Conservation (phyloP, 768 basidiomycete genomes). For the Rossbeevera mucosa region DNA sequence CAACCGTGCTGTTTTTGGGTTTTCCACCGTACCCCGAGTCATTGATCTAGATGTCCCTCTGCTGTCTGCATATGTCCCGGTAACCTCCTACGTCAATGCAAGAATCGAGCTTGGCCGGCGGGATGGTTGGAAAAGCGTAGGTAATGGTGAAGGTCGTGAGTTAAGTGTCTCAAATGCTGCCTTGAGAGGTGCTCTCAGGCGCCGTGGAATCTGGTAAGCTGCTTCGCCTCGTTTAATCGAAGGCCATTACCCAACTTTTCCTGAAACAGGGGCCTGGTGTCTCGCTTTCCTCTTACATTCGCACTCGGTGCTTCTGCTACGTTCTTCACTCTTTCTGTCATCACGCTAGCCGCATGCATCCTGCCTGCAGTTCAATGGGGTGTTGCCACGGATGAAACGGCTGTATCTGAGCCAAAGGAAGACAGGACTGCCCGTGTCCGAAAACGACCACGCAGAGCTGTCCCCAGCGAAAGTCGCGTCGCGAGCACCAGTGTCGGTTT, state of each 20-base stretch:
- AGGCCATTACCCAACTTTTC: not conserved
- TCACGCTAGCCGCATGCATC: slow-evolving; percentile 47
- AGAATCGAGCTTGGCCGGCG: slow-evolving; percentile 66
- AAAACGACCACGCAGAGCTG: slow-evolving; percentile 26
- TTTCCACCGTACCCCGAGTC: slow-evolving; percentile 38
- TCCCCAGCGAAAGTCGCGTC: slow-evolving; percentile 17
- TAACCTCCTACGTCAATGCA: slow-evolving; percentile 48
- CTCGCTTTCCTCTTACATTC: slow-evolving; percentile 61
- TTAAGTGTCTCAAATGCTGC: slow-evolving; percentile 60
- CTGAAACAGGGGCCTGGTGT: slow-evolving; percentile 54
- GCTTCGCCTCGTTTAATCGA: not conserved
- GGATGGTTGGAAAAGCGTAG: slow-evolving; percentile 69
- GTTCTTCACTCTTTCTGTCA: slow-evolving; percentile 46
- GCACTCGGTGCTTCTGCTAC: slow-evolving; percentile 42
- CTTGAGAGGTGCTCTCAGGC: slow-evolving; percentile 57
- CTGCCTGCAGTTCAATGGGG: slow-evolving; percentile 42
- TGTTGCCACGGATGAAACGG: slow-evolving; percentile 14
- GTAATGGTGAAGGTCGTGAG: slow-evolving; percentile 68
- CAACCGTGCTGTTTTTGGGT: slow-evolving; percentile 27
- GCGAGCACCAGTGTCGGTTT: slow-evolving; percentile 21
- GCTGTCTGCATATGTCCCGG: slow-evolving; percentile 49
- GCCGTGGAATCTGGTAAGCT: slow-evolving; percentile 65
- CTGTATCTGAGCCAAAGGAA: slow-evolving; percentile 13
- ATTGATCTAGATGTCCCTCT: slow-evolving; percentile 53
- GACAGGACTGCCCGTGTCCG: slow-evolving; percentile 22